Conservation (phyloP, 2,329 filamentous ascomycete genomes). For the Fusarium verrucosum region DNA sequence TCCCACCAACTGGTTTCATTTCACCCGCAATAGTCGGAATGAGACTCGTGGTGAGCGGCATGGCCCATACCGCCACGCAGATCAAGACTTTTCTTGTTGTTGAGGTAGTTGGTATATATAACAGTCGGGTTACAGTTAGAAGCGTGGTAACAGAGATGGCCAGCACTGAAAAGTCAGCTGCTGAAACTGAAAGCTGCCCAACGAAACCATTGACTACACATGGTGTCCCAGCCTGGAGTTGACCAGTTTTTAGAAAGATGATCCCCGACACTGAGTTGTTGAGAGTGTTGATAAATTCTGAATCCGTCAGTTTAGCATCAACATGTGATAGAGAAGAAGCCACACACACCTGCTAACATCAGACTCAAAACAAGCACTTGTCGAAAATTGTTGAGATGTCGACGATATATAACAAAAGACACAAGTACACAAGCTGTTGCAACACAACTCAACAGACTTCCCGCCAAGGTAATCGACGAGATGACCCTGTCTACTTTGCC, state of each 20-base stretch:
- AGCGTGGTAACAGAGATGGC: conserved; percentile 40
- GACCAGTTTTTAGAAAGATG: conserved; percentile 20
- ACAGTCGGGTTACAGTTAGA: conserved; percentile 34
- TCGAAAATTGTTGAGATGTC: conserved; percentile 38
- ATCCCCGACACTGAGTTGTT: conserved; percentile 40
- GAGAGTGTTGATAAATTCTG: conserved; percentile 40
- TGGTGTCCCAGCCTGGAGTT: conserved; percentile 20
- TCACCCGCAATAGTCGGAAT: conserved; percentile 30
- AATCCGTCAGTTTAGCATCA: background rate
- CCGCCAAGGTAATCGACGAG: conserved; percentile 37
- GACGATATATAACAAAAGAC: conserved; percentile 36
- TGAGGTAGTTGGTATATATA: conserved; percentile 33
- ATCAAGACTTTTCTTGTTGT: conserved; percentile 18
- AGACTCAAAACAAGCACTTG: conserved; percentile 39
- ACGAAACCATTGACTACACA: conserved; percentile 35
- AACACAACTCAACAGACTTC: conserved; percentile 36
- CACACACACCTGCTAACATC: conserved; percentile 34
- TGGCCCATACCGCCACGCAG: conserved; percentile 31
- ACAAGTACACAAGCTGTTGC: conserved; percentile 35
- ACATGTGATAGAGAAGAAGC: background rate
- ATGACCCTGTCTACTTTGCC: conserved; percentile 29
- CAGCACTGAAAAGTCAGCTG: conserved; percentile 41
- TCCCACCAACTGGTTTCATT: conserved; percentile 51
- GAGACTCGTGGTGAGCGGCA: conserved; percentile 36
- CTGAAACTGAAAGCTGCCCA: conserved; percentile 38